These are phyloP conservation scores for Helotiales sp. DNA, from an alignment of 2,329 filamentous ascomycete genomes.

Conservation along the genomic window DNA sequence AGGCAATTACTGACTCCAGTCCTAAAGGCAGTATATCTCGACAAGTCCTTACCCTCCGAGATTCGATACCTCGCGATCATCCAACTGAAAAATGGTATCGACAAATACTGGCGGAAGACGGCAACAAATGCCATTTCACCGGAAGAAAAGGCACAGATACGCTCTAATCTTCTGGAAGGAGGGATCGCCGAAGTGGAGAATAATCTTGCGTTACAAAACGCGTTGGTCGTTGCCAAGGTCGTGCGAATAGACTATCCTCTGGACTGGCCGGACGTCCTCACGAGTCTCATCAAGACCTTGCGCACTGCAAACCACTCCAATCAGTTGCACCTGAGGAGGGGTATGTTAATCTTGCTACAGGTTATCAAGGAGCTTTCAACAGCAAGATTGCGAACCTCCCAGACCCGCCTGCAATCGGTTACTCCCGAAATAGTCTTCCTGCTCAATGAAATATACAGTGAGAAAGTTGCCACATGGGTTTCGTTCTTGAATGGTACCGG, in stretches of 20 bases:
- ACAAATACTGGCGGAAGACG: conserved; percentile 83
- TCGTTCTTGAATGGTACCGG: conserved; percentile 56
- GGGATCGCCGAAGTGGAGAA: conserved; percentile 75
- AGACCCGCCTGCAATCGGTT: conserved; percentile 73
- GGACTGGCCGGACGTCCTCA: conserved; percentile 72
- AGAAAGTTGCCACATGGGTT: conserved; percentile 71
- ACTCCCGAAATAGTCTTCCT: conserved; percentile 84
- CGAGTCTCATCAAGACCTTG: conserved; percentile 63
- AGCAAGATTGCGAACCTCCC: conserved; percentile 71
- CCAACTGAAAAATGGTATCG: conserved; percentile 94
- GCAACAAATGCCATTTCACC: conserved; percentile 64
- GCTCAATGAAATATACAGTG: conserved; percentile 74
- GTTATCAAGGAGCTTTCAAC: conserved; percentile 90
- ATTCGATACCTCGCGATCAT: conserved; percentile 89
- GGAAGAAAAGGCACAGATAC: conserved; percentile 75
- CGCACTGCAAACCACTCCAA: conserved; percentile 58
- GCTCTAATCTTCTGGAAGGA: conserved; percentile 71
- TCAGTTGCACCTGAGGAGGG: conserved; percentile 67
- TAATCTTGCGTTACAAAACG: conserved; percentile 81
- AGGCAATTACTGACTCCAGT: not conserved
- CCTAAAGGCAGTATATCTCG: conserved; percentile 76
- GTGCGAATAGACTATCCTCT: conserved; percentile 85
- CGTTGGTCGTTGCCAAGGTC: conserved; percentile 83
- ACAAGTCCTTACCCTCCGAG: conserved; percentile 72
- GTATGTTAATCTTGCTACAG: conserved; percentile 76